phyloP scores from a whole-genome alignment of 345 rosid genomes.

The Citrus cavaleriei region DNA sequence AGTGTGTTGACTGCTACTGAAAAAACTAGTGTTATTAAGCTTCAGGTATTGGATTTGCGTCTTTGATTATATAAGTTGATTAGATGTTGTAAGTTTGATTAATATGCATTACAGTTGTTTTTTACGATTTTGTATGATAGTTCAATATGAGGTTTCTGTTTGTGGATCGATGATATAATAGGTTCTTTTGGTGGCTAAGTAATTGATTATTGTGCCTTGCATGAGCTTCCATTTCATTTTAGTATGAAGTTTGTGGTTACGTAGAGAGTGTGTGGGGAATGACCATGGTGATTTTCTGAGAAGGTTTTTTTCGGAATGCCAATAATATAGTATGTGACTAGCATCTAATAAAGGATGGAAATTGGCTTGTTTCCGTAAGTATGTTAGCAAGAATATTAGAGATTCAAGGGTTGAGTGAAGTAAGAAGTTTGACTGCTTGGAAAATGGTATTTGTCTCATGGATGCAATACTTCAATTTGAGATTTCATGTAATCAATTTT shows the following conservation, averaged over 20 bases:
- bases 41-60: constrained; percentile 48
- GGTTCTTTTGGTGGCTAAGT: not conserved
- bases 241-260: not conserved
- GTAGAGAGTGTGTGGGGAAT: too few species aligned
- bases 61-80: not conserved
- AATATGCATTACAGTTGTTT: not conserved
- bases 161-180: not conserved
- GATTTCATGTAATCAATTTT: not conserved
- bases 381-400: not conserved
- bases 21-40: constrained; percentile 79
- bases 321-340: not conserved
- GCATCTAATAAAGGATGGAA: not conserved
- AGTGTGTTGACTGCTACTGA: constrained; percentile 60
- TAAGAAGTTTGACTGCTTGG: not conserved
- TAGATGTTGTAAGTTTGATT: not conserved
- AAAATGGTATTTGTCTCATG: not conserved
- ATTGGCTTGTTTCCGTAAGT: not conserved
- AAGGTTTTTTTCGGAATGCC: not conserved
- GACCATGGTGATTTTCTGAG: not conserved
- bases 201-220: not conserved
- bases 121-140: not conserved
- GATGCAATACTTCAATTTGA: not conserved
- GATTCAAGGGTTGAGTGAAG: not conserved
- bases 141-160: not conserved
- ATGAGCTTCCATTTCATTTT: not conserved